Evolutionary conservation across 495 filamentous ascomycete species (phyloP).

Genomic region (Clavariopsis aquatica): DNA sequence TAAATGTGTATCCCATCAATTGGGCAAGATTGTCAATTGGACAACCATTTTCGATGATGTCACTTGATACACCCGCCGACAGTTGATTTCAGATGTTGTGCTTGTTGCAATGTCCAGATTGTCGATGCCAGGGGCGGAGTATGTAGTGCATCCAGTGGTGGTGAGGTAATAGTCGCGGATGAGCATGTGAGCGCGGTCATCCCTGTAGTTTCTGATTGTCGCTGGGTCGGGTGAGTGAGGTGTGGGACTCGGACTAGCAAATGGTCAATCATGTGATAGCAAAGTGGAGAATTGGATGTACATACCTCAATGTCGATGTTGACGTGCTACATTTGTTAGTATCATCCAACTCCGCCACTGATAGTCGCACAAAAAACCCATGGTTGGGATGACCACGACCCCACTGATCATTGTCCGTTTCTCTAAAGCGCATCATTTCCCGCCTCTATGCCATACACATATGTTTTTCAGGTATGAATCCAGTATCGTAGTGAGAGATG

Average conservation of each 20-base stretch:
- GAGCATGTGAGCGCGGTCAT: slow-evolving; percentile 18
- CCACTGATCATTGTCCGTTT: slow-evolving; percentile 10
- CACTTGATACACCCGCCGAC: slow-evolving; percentile 2
- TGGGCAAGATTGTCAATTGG: background rate
- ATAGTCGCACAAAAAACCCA: slow-evolving; percentile 3
- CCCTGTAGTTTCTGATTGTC: slow-evolving; percentile 13
- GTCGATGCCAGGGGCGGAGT: background rate
- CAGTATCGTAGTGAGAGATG: background rate
- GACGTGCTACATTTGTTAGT: slow-evolving; percentile 2
- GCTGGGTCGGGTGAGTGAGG: background rate
- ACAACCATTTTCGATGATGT: background rate
- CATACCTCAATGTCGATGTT: slow-evolving; percentile 4
- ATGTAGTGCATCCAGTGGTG: background rate
- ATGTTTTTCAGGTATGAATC: background rate
- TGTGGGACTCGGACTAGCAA: background rate
- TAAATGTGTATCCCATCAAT: slow-evolving; percentile 11
- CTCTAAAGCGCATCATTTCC: slow-evolving; percentile 3
- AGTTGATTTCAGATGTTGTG: slow-evolving; percentile 22
- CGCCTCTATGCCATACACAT: background rate
- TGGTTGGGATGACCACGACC: background rate
- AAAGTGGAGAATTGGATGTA: background rate
- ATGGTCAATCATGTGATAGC: background rate
- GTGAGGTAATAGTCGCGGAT: background rate
- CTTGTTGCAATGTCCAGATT: slow-evolving; percentile 13
- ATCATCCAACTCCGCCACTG: slow-evolving; percentile 14